phyloP scores from a whole-genome alignment of 352 stramenopile genomes.

The Achlya hypogyna region DNA sequence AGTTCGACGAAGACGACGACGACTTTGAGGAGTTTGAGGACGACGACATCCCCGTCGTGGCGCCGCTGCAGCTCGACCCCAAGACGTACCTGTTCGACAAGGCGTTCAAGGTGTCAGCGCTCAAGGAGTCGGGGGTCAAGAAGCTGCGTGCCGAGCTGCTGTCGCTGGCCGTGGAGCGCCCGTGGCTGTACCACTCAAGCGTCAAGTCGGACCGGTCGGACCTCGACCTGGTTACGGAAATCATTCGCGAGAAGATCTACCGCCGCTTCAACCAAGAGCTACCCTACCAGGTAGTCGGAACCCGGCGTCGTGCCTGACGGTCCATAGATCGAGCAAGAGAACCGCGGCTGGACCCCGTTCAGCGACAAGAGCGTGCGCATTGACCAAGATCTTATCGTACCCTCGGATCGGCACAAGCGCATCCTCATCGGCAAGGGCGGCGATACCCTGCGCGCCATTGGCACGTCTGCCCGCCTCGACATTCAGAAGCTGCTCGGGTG shows the following conservation, averaged over 20 bases:
- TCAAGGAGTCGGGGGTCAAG: slow-evolving; percentile 58
- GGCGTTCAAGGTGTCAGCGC: slow-evolving; percentile 65
- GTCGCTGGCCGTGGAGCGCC: slow-evolving; percentile 52
- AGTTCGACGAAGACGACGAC: slow-evolving; percentile 1
- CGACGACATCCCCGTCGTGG: slow-evolving; percentile 26
- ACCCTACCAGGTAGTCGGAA: slow-evolving; percentile 33
- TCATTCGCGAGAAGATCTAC: slow-evolving; percentile 84
- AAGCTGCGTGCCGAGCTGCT: slow-evolving; percentile 56
- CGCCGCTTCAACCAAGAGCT: slow-evolving; percentile 82
- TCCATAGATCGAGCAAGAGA: slow-evolving; percentile 23
- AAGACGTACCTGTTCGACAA: slow-evolving; percentile 66
- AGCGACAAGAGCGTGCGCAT: slow-evolving; percentile 80
- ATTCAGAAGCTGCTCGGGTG: slow-evolving; percentile 64
- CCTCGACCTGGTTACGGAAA: slow-evolving; percentile 75
- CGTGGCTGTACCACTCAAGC: slow-evolving; percentile 79
- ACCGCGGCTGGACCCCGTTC: slow-evolving; percentile 72
- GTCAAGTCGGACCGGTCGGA: slow-evolving; percentile 79
- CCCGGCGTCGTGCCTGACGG: neutral
- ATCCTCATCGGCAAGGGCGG: slow-evolving; percentile 76
- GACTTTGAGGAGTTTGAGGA: slow-evolving; percentile 9
- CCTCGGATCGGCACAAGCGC: slow-evolving; percentile 57
- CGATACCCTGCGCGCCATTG: slow-evolving; percentile 62
- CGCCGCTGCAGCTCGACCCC: slow-evolving; percentile 48
- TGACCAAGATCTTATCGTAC: slow-evolving; percentile 84
- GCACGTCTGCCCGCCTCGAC: slow-evolving; percentile 59